phyloP scores from a whole-genome alignment of 331 rosid species.

The Cydonia oblonga region DNA sequence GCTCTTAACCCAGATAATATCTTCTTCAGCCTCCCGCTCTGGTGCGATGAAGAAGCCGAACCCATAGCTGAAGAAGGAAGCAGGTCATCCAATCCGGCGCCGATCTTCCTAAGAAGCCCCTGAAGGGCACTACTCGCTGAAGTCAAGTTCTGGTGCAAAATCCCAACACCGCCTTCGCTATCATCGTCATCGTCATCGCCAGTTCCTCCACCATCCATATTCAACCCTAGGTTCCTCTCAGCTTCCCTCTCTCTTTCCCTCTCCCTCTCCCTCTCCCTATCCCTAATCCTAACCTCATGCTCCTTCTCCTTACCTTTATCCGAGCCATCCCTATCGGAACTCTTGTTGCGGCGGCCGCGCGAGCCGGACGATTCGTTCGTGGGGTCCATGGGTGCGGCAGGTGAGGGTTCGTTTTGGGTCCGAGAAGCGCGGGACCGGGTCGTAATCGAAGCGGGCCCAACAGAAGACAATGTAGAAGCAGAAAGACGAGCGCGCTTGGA shows the following conservation, averaged over 20 bases:
- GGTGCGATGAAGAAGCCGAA: constrained; percentile 70
- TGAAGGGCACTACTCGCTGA: constrained; percentile 97
- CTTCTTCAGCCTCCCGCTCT: constrained; percentile 86
- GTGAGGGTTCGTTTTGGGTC: constrained; percentile 27
- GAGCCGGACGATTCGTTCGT: constrained; percentile 83
- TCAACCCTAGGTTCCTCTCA: constrained; percentile 50
- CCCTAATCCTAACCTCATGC: constrained; percentile 74
- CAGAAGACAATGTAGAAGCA: constrained; percentile 26
- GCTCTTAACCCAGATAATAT: constrained; percentile 78
- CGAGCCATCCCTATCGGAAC: constrained; percentile 49
- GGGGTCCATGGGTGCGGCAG: constrained; percentile 59
- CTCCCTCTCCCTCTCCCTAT: constrained; percentile 39
- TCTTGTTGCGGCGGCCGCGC: constrained; percentile 62
- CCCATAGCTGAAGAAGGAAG: constrained; percentile 77
- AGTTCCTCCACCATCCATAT: constrained; percentile 44
- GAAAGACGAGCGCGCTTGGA: constrained; percentile 67
- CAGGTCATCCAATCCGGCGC: constrained; percentile 93
- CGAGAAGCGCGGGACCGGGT: constrained; percentile 73
- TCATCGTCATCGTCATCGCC: constrained; percentile 79
- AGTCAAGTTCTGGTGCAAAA: constrained; percentile 69
- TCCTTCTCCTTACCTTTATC: constrained; percentile 95
- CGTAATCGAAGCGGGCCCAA: constrained; percentile 19
- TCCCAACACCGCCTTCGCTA: constrained; percentile 77
- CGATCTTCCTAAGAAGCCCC: constrained; percentile 84
- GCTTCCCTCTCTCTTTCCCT: constrained; percentile 33